phyloP scores from a whole-genome alignment of 805 yeast species.

The Kluyveromyces lactis region DNA sequence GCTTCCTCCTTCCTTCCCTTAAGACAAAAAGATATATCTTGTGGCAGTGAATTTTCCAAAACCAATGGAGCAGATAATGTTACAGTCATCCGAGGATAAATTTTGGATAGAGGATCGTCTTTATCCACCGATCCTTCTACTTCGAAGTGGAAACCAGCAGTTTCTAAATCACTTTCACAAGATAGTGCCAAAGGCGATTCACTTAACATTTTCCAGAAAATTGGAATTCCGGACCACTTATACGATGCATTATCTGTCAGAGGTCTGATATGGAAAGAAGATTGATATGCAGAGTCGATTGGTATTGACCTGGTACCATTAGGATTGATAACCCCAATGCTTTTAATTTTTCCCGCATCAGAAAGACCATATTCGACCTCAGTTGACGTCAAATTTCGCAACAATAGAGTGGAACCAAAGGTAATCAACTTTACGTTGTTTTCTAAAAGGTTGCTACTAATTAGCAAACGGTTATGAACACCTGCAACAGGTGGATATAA shows the following conservation, averaged over 20 bases:
- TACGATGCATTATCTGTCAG: slow-evolving; percentile 39
- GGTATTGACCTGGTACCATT: slow-evolving; percentile 64
- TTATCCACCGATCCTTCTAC: slow-evolving; percentile 57
- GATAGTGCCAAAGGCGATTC: slow-evolving; percentile 44
- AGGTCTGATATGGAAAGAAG: slow-evolving; percentile 56
- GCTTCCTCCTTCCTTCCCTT: slow-evolving; percentile 64
- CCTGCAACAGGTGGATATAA: slow-evolving; percentile 53
- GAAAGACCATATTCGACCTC: slow-evolving; percentile 8
- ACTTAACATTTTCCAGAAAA: slow-evolving; percentile 59
- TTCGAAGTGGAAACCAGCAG: slow-evolving; percentile 55
- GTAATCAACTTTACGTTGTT: slow-evolving; percentile 73
- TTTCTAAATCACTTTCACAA: slow-evolving; percentile 44
- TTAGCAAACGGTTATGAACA: slow-evolving; percentile 65
- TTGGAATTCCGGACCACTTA: slow-evolving; percentile 56
- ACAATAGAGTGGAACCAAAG: slow-evolving; percentile 66
- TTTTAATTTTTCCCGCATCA: slow-evolving; percentile 26
- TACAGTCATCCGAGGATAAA: slow-evolving; percentile 79
- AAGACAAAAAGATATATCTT: slow-evolving; percentile 63
- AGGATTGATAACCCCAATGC: slow-evolving; percentile 40
- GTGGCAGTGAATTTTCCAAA: slow-evolving; percentile 78
- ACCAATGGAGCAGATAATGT: slow-evolving; percentile 79
- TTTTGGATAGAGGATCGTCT: slow-evolving; percentile 60
- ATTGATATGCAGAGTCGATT: slow-evolving; percentile 53
- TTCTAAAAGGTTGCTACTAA: slow-evolving; percentile 59
- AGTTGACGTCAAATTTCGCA: slow-evolving; percentile 57